Conservation (phyloP, 2,329 filamentous ascomycete species). For the Ilyonectria mors-panacis region DNA sequence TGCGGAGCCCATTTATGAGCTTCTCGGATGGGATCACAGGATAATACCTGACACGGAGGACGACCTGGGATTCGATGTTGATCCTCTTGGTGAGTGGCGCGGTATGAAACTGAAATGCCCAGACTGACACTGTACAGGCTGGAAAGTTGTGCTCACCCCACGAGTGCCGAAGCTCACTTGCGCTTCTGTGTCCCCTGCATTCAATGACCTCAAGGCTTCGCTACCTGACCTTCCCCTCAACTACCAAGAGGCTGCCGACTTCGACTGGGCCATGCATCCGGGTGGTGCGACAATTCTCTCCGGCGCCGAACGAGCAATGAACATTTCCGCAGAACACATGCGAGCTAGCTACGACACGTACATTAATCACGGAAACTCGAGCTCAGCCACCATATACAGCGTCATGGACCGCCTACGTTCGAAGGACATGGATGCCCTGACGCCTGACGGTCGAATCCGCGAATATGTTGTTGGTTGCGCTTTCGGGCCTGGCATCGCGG, state of each 20-base stretch:
- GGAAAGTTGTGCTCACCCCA: conserved; percentile 77
- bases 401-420: conserved; percentile 74
- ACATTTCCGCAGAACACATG: conserved; percentile 74
- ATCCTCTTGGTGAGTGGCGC: conserved; percentile 67
- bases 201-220: conserved; percentile 67
- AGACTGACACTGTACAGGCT: conserved; percentile 58
- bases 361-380: conserved; percentile 77
- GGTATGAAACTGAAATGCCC: neutral
- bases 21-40: conserved; percentile 77
- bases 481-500: conserved; percentile 78
- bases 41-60: conserved; percentile 73
- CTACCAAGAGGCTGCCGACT: conserved; percentile 67
- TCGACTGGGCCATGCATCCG: conserved; percentile 82
- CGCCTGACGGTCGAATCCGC: conserved; percentile 62
- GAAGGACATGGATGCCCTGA: conserved; percentile 72
- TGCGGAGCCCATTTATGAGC: conserved; percentile 66
- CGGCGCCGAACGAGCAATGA: conserved; percentile 72
- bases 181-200: conserved; percentile 66
- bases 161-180: conserved; percentile 72
- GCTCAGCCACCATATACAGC: conserved; percentile 78
- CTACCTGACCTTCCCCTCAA: conserved; percentile 60
- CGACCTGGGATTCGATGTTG: conserved; percentile 76
- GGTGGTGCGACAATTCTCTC: conserved; percentile 77
- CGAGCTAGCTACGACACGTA: conserved; percentile 80
- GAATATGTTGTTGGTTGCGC: conserved; percentile 77